Base-by-base conservation (phyloP, 331 rosid species). In the Rhamnella rubrinervis region DNA sequence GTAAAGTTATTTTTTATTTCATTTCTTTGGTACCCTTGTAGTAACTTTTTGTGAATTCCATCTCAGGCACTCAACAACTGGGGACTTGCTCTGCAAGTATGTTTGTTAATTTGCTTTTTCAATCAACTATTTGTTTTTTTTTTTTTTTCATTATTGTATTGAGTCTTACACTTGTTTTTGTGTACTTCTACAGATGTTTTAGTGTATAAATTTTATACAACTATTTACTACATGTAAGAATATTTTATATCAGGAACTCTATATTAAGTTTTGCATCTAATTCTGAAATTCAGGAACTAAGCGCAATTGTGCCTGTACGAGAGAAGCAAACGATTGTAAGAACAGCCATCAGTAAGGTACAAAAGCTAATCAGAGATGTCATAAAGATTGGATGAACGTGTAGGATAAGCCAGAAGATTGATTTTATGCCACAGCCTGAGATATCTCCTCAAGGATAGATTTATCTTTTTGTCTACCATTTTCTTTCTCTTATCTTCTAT, bases 31-130 rank as follows among this genome's bases (percentile, higher is more conserved):
- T 41, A 31, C 44, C 23, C 16, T 57, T 7, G 55, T 41, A 66
- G 73, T 70, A 70, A 85, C 72, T 40, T 55, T 58, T 19, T 68
- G 37, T 50, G 69, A 67, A 73, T 71, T 85, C 59, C 76, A 68
- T 83, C 83, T 76, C 99, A 95, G 99, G 99, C 99, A 55, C 93
- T 95, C 71, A 95, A 95, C 79, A 95, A 95, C 71, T 95, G 97
- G 99, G 99, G 99, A 65, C 99, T 95, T 74, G 99, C 99, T 68
- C 96, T 95, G 60, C 99, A 95, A 97, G 99, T 95, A 87, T 63
- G 51, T 73, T 77, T 65, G 62, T 38, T 80, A 12, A 15, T 21
- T 40, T 46, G 31, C 35, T 15, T 23, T 71, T 56, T 40, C 20
- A 19, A 52, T 65, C 18, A 47, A 17, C 7, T 1, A 1, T 10